Percentiles rank a stretch among this genome's conserved stretches.
phyloP scores from a whole-genome alignment of 2,329 filamentous ascomycete genomes.

The Pseudogymnoascus sp. region DNA sequence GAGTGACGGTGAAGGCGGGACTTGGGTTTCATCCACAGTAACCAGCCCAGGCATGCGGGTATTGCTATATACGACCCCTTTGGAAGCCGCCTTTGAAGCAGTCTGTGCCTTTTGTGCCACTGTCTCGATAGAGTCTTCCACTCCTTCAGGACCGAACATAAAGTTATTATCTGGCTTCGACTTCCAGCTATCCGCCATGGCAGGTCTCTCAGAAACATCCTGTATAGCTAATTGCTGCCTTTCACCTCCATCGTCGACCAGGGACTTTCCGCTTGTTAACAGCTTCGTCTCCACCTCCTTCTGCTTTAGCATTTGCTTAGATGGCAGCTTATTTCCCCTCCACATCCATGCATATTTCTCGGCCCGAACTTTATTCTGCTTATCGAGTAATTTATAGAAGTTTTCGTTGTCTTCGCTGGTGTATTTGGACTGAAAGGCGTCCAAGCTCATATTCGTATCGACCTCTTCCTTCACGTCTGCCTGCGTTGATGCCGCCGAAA shows the following conservation, averaged over 20 bases:
- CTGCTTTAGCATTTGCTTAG: conserved; percentile 67
- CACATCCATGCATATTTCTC: conserved; percentile 88
- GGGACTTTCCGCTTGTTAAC: conserved; percentile 34
- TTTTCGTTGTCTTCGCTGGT: conserved; percentile 97
- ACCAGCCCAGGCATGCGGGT: conserved; percentile 60
- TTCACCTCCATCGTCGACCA: conserved; percentile 47
- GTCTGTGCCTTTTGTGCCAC: conserved; percentile 60
- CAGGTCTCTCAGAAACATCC: conserved; percentile 62
- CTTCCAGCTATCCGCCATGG: conserved; percentile 70
- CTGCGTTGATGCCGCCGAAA: conserved; percentile 29
- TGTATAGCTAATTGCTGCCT: conserved; percentile 54
- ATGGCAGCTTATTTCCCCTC: conserved; percentile 73
- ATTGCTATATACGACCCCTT: conserved; percentile 70
- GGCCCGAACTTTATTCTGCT: conserved; percentile 74
- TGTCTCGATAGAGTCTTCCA: conserved; percentile 53
- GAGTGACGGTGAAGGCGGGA: conserved; percentile 71
- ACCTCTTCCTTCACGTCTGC: conserved; percentile 40
- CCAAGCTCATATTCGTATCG: conserved; percentile 71
- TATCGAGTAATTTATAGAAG: conserved; percentile 86
- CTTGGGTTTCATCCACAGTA: conserved; percentile 30
- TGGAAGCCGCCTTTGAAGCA: conserved; percentile 65
- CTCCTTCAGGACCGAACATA: conserved; percentile 72
- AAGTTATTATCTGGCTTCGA: conserved; percentile 67
- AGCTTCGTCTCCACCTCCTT: conserved; percentile 52
- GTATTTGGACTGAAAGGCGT: conserved; percentile 83